Percentiles rank a stretch among this genome's conserved stretches.
These are phyloP conservation scores for Cladosporium cucumerinum DNA, from an alignment of 2,329 filamentous ascomycete species.

Conservation along the genomic window DNA sequence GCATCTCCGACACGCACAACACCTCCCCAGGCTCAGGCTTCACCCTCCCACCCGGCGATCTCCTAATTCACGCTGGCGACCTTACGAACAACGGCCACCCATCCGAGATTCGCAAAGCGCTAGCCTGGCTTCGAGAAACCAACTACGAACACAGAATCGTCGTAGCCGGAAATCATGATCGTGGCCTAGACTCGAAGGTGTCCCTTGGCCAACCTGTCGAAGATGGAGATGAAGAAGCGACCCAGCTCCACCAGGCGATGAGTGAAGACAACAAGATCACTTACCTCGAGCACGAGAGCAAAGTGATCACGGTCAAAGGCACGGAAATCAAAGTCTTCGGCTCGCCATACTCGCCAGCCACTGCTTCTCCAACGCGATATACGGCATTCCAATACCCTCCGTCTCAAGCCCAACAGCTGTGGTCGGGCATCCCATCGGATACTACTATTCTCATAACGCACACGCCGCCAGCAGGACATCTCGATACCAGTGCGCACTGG, in stretches of 20 bases:
- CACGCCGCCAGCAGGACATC: constrained; percentile 60
- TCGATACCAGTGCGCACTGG: constrained; percentile 46
- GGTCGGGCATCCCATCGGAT: constrained; percentile 59
- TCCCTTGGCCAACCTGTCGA: constrained; percentile 39
- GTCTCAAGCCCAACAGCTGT: constrained; percentile 46
- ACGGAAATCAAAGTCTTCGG: constrained; percentile 67
- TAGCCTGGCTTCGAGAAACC: constrained; percentile 65
- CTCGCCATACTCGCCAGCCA: constrained; percentile 61
- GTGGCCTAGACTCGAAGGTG: constrained; percentile 58
- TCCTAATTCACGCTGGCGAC: constrained; percentile 74
- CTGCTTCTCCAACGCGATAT: constrained; percentile 28
- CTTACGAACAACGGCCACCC: constrained; percentile 68
- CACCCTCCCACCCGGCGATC: constrained; percentile 67
- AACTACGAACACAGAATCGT: constrained; percentile 69
- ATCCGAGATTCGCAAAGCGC: constrained; percentile 56
- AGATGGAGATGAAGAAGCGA: constrained; percentile 38
- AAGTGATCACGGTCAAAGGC: constrained; percentile 56
- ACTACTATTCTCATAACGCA: constrained; percentile 69
- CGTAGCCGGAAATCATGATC: constrained; percentile 72
- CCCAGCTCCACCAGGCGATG: constrained; percentile 55
- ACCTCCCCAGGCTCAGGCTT: constrained; percentile 50
- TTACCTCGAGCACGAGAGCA: constrained; percentile 61
- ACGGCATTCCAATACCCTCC: constrained; percentile 67
- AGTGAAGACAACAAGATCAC: constrained; percentile 51
- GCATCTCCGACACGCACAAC: constrained; percentile 75